These are phyloP conservation scores for Eruca vesicaria DNA, from an alignment of 441 rosid species.

Conservation along the genomic window DNA sequence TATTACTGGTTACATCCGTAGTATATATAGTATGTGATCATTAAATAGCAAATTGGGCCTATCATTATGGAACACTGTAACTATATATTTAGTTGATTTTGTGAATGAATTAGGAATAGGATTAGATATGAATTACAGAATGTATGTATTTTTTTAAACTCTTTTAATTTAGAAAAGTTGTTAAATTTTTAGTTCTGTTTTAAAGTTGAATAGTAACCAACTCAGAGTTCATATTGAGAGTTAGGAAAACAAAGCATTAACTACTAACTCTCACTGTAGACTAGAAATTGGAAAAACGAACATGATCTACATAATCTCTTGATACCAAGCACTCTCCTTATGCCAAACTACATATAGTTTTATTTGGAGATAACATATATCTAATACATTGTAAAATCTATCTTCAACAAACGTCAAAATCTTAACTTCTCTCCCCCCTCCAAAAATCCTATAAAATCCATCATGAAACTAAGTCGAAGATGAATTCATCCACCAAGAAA, in stretches of 20 bases:
- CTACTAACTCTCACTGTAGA: not conserved
- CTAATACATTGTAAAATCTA: constrained; percentile 18
- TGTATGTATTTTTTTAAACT: not conserved
- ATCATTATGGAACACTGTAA: too few relatives aligned
- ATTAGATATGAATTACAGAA: not conserved
- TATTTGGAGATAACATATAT: constrained; percentile 20
- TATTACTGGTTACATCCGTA: too few relatives aligned
- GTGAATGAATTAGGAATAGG: too few relatives aligned
- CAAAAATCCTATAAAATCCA: not conserved
- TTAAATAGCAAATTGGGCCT: too few relatives aligned
- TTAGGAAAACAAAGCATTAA: constrained; percentile 4
- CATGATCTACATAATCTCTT: not conserved
- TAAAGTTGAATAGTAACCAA: not conserved
- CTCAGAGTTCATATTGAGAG: not conserved
- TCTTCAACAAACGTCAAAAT: constrained; percentile 16
- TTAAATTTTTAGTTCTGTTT: not conserved
- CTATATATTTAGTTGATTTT: too few relatives aligned
- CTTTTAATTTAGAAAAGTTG: not conserved
- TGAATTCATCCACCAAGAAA: constrained; percentile 53
- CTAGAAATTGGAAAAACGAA: not conserved
- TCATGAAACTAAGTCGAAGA: constrained; percentile 38
- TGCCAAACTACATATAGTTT: constrained; percentile 18
- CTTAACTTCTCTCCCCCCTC: not conserved
- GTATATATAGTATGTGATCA: too few relatives aligned
- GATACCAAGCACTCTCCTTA: not conserved